Evolutionary conservation across 306 rosid genomes (phyloP).

Genomic region (Mimosa pudica): DNA sequence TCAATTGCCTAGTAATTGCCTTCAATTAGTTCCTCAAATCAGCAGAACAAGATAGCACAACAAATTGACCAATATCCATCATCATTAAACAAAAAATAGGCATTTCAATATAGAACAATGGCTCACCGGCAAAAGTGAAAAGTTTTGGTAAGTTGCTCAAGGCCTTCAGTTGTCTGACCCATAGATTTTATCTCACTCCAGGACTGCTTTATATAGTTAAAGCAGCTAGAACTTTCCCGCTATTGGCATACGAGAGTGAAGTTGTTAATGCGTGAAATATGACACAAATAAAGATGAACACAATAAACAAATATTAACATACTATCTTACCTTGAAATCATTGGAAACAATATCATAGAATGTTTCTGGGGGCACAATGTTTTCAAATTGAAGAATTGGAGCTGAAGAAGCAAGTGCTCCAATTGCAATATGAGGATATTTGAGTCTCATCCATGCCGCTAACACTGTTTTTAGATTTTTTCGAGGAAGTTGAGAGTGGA

Average conservation of each 20-base stretch:
- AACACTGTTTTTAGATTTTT: conserved; percentile 54
- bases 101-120: conserved; percentile 15
- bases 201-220: conserved; percentile 68
- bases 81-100: background rate
- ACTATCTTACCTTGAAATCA: conserved; percentile 58
- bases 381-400: conserved; percentile 87
- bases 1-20: conserved; percentile 50
- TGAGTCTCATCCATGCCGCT: conserved; percentile 96
- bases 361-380: conserved; percentile 71
- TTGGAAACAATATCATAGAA: conserved; percentile 78
- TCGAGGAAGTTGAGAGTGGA: background rate
- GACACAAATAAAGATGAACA: background rate
- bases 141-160: conserved; percentile 56
- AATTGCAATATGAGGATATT: conserved; percentile 81
- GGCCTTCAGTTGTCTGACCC: conserved; percentile 60
- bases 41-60: conserved; percentile 24
- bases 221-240: conserved; percentile 82
- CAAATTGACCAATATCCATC: conserved; percentile 12
- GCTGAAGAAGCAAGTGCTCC: conserved; percentile 95
- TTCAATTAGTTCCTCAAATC: conserved; percentile 40
- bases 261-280: conserved; percentile 17
- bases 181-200: conserved; percentile 53
- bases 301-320: background rate
- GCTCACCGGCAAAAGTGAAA: conserved; percentile 70
- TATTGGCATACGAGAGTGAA: conserved; percentile 36